Evolutionary conservation across 2,329 filamentous ascomycete species (phyloP), one percentile per base, ranked within the genome.

Genomic region (Nannizzia gypsea): DNA sequence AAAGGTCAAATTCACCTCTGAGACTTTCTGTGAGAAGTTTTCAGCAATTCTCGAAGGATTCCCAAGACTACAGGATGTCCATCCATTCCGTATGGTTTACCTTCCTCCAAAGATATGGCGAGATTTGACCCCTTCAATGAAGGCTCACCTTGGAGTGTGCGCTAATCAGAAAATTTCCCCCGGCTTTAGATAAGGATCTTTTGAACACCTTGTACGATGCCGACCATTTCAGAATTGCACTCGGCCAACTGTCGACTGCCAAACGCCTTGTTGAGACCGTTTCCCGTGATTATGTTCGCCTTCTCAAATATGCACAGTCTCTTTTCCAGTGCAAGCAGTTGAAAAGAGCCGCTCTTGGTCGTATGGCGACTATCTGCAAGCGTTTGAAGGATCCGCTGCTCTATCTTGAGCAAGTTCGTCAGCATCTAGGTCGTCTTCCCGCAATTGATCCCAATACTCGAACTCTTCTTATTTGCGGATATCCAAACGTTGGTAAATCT

Each of bases 271-370:
- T 99, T 60, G 93, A 99, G 81, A 95, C 91, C 59, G 93, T 99
- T 64, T 88, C 89, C 62, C 84, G 93, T 71, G 93, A 99, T 74
- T 99, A 99, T 71, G 90, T 99, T 64, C 89, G 93, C 66, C 83
- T 99, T 52, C 83, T 95, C 74, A 95, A 96, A 81, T 97, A 99
- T 78, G 91, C 90, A 59, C 91, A 96, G 79, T 95, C 86, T 69
- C 82, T 99, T 65, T 99, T 92, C 80, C 93, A 99, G 79, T 97
- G 92, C 83, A 99, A 99, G 79, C 91, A 97, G 80, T 84, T 99
- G 69, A 99, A 99, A 84, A 83, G 89, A 65, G 93, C 95, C 57
- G 95, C 88, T 6, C 83, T 99, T 58, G 93, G 93, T 80, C 90
- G 93, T 72, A 97, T 99, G 93, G 93, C 92, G 65, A 99, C 93